Evolutionary conservation across 1,284 basidiomycete species (phyloP).

Genomic region (Malassezia arunalokei): DNA sequence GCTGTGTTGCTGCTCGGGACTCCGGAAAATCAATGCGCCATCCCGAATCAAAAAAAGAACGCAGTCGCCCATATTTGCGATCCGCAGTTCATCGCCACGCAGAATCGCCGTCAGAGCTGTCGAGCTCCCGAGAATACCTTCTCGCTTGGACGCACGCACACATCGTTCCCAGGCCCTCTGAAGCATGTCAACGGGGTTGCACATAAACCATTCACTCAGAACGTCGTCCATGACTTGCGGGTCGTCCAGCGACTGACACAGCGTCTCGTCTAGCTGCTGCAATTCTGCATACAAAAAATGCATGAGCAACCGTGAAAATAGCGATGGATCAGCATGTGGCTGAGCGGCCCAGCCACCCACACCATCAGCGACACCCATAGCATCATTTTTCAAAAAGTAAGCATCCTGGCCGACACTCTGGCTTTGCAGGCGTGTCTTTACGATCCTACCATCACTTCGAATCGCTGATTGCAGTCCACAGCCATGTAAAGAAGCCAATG

Average conservation of each 20-base stretch:
- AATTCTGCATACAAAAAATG: slow-evolving; percentile 61
- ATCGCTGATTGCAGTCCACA: slow-evolving; percentile 30
- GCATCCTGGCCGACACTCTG: slow-evolving; percentile 74
- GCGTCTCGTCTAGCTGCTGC: slow-evolving; percentile 20
- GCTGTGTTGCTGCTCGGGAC: slow-evolving; percentile 86
- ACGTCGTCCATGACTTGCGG: slow-evolving; percentile 14
- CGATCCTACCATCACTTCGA: slow-evolving; percentile 35
- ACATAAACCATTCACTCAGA: slow-evolving; percentile 24
- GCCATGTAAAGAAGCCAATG: slow-evolving; percentile 5
- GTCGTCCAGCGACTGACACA: slow-evolving; percentile 19
- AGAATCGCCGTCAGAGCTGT: slow-evolving; percentile 53
- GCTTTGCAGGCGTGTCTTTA: slow-evolving; percentile 47
- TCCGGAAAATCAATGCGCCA: slow-evolving; percentile 69
- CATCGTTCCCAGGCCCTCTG: slow-evolving; percentile 54
- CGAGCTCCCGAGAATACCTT: slow-evolving; percentile 53
- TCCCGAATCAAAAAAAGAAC: slow-evolving; percentile 64
- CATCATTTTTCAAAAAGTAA: slow-evolving; percentile 67
- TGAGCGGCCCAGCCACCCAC: slow-evolving; percentile 71
- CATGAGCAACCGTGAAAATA: slow-evolving; percentile 75
- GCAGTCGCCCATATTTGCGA: slow-evolving; percentile 87
- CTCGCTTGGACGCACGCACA: slow-evolving; percentile 45
- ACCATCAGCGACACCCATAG: slow-evolving; percentile 76
- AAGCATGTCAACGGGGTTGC: slow-evolving; percentile 53
- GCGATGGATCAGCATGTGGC: slow-evolving; percentile 54
- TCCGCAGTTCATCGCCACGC: slow-evolving; percentile 63